These are phyloP conservation scores for Cucurbita argyrosperma DNA, from an alignment of 306 rosid species.

Conservation along the genomic window DNA sequence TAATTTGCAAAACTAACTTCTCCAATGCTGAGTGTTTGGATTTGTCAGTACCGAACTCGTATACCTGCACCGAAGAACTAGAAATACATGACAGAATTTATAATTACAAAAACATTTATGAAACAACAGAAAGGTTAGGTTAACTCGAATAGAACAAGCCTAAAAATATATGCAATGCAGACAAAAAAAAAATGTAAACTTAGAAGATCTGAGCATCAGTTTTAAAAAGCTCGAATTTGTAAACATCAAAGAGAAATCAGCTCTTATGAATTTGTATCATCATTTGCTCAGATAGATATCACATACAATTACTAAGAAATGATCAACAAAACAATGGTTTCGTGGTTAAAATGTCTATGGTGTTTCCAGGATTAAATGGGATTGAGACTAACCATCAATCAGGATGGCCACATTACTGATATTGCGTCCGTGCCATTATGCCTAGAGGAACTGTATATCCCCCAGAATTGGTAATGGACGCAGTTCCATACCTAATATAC, in stretches of 20 bases:
- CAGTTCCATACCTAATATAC: slow-evolving; percentile 14
- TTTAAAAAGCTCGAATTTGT: slow-evolving; percentile 4
- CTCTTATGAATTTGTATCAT: neutral
- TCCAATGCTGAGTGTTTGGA: too few species aligned
- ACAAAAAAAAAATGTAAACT: too few species aligned
- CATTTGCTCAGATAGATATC: neutral
- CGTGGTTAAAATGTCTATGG: slow-evolving; percentile 28
- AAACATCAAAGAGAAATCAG: neutral
- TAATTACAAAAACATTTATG: too few species aligned
- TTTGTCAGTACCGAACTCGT: too few species aligned
- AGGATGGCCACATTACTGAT: slow-evolving; percentile 58
- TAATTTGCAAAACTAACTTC: too few species aligned
- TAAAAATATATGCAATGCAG: too few species aligned
- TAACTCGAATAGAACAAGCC: too few species aligned
- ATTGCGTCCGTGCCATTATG: slow-evolving; percentile 84
- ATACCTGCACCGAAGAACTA: too few species aligned
- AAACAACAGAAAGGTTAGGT: too few species aligned
- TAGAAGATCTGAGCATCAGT: neutral
- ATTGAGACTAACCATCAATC: slow-evolving; percentile 42
- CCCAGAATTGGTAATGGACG: slow-evolving; percentile 62
- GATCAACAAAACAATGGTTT: too few species aligned
- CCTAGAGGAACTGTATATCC: slow-evolving; percentile 47
- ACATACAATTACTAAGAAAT: too few species aligned
- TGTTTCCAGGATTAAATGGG: slow-evolving; percentile 82
- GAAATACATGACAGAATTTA: too few species aligned